Percentiles rank a stretch among this genome's conserved stretches.
These are phyloP conservation scores for Fraxinus xanthoxyloides DNA, from an alignment of 305 asterid species.

Conservation along the genomic window DNA sequence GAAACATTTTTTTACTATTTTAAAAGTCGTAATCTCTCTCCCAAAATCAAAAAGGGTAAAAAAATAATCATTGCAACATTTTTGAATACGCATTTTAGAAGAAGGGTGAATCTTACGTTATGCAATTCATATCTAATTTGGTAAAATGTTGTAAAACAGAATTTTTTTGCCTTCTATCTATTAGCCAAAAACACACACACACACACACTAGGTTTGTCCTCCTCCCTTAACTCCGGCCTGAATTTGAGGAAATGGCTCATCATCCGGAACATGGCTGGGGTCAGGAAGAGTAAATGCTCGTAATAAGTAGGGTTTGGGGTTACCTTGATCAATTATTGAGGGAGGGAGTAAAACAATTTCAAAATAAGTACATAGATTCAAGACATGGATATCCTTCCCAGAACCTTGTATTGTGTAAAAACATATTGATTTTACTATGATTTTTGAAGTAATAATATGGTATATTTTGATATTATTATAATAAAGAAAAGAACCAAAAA, in stretches of 20 bases:
- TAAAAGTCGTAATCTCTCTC: not conserved
- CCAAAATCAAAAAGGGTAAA: not conserved
- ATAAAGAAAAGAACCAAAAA: not conserved
- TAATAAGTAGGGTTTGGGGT: constrained; percentile 31
- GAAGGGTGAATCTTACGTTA: too few relatives aligned
- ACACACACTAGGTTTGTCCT: not conserved
- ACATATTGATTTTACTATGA: not conserved
- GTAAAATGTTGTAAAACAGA: not conserved
- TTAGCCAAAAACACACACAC: too few relatives aligned
- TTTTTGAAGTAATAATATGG: not conserved
- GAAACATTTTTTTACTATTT: too few relatives aligned
- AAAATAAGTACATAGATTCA: not conserved
- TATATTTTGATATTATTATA: not conserved
- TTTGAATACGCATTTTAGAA: not conserved
- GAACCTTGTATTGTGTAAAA: not conserved
- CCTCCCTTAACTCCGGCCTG: not conserved
- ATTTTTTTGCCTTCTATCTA: not conserved
- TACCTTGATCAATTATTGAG: constrained; percentile 8
- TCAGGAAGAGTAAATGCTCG: constrained; percentile 19
- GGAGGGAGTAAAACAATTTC: not conserved
- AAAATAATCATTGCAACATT: not conserved
- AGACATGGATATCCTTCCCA: not conserved
- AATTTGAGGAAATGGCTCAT: not conserved
- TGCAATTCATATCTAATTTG: not conserved
- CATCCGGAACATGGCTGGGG: constrained; percentile 5